Evolutionary conservation across 2,329 filamentous ascomycete genomes (phyloP).

Genomic region (Lojkania enalia): DNA sequence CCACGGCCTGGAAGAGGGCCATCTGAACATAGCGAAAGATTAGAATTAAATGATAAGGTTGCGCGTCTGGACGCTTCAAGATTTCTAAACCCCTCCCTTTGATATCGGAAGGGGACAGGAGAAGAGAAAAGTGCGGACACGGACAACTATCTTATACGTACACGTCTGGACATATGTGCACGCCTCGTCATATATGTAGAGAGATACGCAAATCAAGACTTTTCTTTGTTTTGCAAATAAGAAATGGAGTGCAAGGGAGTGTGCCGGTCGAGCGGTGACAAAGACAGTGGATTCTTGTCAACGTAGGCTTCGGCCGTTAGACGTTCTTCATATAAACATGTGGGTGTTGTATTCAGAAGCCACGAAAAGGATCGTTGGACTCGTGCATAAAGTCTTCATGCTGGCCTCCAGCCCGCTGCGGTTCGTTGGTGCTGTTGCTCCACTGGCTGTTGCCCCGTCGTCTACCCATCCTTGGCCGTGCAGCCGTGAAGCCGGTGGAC

Average conservation of each 20-base stretch:
- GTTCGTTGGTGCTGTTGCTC: constrained; percentile 40
- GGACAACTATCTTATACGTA: background rate
- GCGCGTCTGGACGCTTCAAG: background rate
- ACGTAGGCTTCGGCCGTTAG: too few relatives aligned
- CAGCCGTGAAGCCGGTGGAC: constrained; percentile 3
- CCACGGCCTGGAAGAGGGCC: background rate
- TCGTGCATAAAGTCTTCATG: constrained; percentile 38
- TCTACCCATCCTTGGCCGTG: constrained; percentile 27
- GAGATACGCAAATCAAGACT: too few relatives aligned
- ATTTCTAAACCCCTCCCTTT: background rate
- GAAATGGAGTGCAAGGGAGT: too few relatives aligned
- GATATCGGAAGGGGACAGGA: background rate
- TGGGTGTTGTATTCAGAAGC: constrained; percentile 35
- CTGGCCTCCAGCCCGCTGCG: constrained; percentile 30
- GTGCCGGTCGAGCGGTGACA: too few relatives aligned
- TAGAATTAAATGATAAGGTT: background rate
- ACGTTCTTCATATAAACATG: too few relatives aligned
- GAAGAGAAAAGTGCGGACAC: background rate
- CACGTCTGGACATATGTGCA: too few relatives aligned
- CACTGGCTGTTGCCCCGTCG: constrained; percentile 43
- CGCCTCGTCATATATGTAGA: too few relatives aligned
- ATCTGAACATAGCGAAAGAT: background rate
- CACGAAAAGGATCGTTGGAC: constrained; percentile 41
- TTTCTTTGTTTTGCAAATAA: too few relatives aligned
- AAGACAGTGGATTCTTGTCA: too few relatives aligned